Percentiles rank a stretch among this genome's conserved stretches.
Evolutionary conservation across 1,284 basidiomycete genomes (phyloP).

Genomic region (Papiliotrema laurentii): DNA sequence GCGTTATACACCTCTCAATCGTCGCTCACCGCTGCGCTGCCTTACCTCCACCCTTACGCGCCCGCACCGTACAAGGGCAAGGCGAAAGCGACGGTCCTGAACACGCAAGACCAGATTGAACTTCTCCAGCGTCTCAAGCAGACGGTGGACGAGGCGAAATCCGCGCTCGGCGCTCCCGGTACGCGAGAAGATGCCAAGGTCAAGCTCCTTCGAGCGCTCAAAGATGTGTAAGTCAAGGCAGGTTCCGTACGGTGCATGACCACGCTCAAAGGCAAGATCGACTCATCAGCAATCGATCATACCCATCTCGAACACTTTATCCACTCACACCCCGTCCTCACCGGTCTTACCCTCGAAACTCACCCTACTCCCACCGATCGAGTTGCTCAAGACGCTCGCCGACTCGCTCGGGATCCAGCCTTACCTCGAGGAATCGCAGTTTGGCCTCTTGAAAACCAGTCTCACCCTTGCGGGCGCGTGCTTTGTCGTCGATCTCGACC

Average conservation of each 20-base stretch:
- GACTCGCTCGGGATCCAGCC: slow-evolving; percentile 28
- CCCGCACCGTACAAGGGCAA: slow-evolving; percentile 9
- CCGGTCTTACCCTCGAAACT: slow-evolving; percentile 10
- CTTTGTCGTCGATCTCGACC: slow-evolving; percentile 42
- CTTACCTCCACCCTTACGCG: slow-evolving; percentile 16
- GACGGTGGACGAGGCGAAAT: slow-evolving; percentile 9
- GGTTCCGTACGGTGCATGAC: not conserved
- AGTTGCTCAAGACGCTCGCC: slow-evolving; percentile 30
- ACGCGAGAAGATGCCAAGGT: slow-evolving; percentile 11
- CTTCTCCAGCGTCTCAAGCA: slow-evolving; percentile 6
- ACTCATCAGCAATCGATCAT: slow-evolving; percentile 29
- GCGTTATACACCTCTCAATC: slow-evolving; percentile 2
- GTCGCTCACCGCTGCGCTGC: slow-evolving; percentile 2
- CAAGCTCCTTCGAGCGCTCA: slow-evolving; percentile 22
- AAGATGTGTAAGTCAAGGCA: slow-evolving; percentile 25
- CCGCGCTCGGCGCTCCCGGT: not conserved
- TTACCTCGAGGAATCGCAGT: slow-evolving; percentile 43
- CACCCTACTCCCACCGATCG: slow-evolving; percentile 17
- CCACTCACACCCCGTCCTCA: not conserved
- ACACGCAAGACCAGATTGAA: slow-evolving; percentile 8
- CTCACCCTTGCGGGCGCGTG: slow-evolving; percentile 37
- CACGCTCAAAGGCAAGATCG: slow-evolving; percentile 15
- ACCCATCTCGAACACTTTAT: not conserved
- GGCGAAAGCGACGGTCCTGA: slow-evolving; percentile 9
- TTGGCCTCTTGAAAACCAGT: slow-evolving; percentile 34